phyloP scores from a whole-genome alignment of 495 filamentous ascomycete species.

The Penicillium arizonense region DNA sequence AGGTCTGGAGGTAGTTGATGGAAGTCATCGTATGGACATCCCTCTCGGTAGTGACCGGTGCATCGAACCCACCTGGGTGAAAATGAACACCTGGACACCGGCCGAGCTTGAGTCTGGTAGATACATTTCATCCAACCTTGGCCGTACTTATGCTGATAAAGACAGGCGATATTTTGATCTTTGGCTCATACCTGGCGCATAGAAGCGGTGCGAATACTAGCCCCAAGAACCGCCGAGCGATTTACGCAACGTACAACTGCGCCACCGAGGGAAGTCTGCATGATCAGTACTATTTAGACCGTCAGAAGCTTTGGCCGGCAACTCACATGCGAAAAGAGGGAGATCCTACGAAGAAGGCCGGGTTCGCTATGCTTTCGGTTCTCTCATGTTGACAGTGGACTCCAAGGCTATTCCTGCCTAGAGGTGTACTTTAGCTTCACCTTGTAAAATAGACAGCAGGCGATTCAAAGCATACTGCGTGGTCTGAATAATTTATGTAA shows the following conservation, averaged over 20 bases:
- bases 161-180: slow-evolving; percentile 41
- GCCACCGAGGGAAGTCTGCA: slow-evolving; percentile 41
- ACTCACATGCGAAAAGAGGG: slow-evolving; percentile 43
- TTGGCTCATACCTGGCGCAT: slow-evolving; percentile 46
- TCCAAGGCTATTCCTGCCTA: slow-evolving; percentile 8
- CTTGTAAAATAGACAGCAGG: too few species aligned
- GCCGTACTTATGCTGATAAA: background rate
- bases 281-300: slow-evolving; percentile 42
- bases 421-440: too few species aligned
- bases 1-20: slow-evolving; percentile 44
- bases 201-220: slow-evolving; percentile 42
- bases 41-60: slow-evolving; percentile 39
- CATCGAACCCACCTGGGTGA: slow-evolving; percentile 38
- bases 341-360: slow-evolving; percentile 37
- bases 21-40: slow-evolving; percentile 39
- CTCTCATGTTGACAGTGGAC: slow-evolving; percentile 42
- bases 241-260: slow-evolving; percentile 48
- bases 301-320: slow-evolving; percentile 39
- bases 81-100: slow-evolving; percentile 37
- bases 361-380: slow-evolving; percentile 38
- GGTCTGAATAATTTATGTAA: too few species aligned
- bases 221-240: slow-evolving; percentile 34
- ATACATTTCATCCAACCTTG: background rate
- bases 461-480: too few species aligned
- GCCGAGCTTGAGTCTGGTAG: slow-evolving; percentile 39